Conservation (phyloP, 768 basidiomycete species). For the Agrocybe chaxingu region DNA sequence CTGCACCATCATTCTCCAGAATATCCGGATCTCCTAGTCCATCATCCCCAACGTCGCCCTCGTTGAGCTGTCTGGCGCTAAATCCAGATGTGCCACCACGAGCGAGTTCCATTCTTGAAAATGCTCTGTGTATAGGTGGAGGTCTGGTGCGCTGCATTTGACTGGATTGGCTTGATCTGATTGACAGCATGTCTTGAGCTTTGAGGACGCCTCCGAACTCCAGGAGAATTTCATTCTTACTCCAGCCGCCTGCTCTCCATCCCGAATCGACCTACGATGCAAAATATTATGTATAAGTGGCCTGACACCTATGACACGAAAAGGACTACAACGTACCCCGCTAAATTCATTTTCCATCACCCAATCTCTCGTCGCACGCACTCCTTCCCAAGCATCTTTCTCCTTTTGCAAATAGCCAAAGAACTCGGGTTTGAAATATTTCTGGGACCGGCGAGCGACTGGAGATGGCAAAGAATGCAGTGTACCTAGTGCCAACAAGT, state of each 20-base stretch:
- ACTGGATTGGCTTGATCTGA: neutral
- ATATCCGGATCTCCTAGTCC: conserved; percentile 10
- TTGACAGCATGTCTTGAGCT: conserved; percentile 29
- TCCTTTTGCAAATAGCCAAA: conserved; percentile 62
- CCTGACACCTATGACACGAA: neutral
- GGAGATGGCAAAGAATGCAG: conserved; percentile 88
- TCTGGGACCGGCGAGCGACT: conserved; percentile 75
- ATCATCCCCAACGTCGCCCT: conserved; percentile 25
- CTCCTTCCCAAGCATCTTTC: conserved; percentile 57
- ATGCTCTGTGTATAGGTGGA: conserved; percentile 26
- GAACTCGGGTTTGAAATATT: conserved; percentile 82
- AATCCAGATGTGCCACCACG: conserved; percentile 25
- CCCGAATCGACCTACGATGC: conserved; percentile 16
- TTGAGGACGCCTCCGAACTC: conserved; percentile 62
- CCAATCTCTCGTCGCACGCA: conserved; percentile 60
- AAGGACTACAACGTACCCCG: conserved; percentile 10
- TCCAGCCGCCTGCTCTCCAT: conserved; percentile 45
- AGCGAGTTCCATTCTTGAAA: conserved; percentile 51
- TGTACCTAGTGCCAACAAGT: conserved; percentile 75
- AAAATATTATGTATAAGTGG: conserved; percentile 1
- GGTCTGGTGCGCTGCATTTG: conserved; percentile 4
- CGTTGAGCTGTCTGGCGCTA: conserved; percentile 29
- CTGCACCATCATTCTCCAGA: conserved; percentile 24
- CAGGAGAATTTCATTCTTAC: conserved; percentile 42
- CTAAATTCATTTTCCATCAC: conserved; percentile 31